phyloP scores from a whole-genome alignment of 306 rosid species.

The Macrotyloma uniflorum region DNA sequence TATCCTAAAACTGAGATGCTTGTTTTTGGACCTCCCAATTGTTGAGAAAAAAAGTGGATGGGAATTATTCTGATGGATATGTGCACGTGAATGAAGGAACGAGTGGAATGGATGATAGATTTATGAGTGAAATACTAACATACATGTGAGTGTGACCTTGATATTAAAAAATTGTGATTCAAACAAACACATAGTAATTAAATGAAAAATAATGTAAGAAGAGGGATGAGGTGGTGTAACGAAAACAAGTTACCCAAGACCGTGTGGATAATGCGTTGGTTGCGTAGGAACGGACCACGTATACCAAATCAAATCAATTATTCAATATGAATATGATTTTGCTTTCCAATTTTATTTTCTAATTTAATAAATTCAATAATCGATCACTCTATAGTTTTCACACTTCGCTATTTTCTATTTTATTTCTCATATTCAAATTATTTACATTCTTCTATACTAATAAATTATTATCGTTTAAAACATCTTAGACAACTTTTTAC shows the following conservation, averaged over 20 bases:
- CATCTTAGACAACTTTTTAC: too few species aligned
- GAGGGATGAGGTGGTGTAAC: not conserved
- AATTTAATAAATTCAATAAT: too few species aligned
- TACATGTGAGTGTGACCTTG: not conserved
- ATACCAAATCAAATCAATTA: not conserved
- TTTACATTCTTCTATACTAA: too few species aligned
- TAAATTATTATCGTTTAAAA: too few species aligned
- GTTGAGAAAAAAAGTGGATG: not conserved
- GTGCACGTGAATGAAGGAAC: not conserved
- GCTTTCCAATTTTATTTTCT: not conserved
- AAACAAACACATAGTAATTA: not conserved
- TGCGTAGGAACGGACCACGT: constrained; percentile 21
- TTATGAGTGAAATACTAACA: not conserved
- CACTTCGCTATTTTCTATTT: too few species aligned
- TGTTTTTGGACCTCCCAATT: not conserved
- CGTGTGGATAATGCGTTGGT: constrained; percentile 53
- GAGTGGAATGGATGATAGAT: not conserved
- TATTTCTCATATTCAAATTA: too few species aligned
- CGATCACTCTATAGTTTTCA: too few species aligned
- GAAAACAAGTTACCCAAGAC: not conserved
- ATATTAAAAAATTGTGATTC: not conserved
- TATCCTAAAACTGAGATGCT: not conserved
- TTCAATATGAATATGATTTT: not conserved
- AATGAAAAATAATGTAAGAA: not conserved
- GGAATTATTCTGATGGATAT: not conserved